phyloP scores from a whole-genome alignment of 257 asterid species.

The Mitragyna speciosa region DNA sequence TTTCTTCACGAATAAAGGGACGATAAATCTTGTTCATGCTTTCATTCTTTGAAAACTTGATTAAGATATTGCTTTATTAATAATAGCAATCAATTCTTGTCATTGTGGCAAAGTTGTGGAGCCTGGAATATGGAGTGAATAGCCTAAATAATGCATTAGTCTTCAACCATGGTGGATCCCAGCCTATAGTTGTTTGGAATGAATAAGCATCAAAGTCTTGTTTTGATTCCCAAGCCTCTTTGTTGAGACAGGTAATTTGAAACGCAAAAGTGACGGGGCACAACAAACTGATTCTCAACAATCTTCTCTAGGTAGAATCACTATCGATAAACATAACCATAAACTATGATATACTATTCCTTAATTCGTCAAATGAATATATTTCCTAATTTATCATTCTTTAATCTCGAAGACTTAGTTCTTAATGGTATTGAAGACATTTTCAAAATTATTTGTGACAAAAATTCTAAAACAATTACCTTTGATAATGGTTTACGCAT shows the following conservation, averaged over 20 bases:
- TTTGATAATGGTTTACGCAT: too few relatives aligned
- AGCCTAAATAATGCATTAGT: background rate
- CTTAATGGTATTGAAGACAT: too few relatives aligned
- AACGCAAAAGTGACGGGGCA: background rate
- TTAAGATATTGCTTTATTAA: background rate
- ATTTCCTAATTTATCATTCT: too few relatives aligned
- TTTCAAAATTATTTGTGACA: background rate
- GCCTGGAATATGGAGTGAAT: background rate
- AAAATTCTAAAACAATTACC: too few relatives aligned
- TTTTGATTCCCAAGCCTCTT: constrained; percentile 23
- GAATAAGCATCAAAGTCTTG: constrained; percentile 10
- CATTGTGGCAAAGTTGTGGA: background rate
- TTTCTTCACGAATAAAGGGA: background rate
- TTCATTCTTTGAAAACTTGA: background rate
- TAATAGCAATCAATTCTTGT: background rate
- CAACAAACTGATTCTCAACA: background rate
- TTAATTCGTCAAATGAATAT: too few relatives aligned
- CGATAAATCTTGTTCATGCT: background rate
- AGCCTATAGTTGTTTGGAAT: constrained; percentile 5
- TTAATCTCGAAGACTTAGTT: background rate
- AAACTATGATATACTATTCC: background rate
- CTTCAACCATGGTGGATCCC: constrained; percentile 16
- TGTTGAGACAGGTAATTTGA: background rate
- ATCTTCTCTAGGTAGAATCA: background rate
- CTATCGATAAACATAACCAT: background rate